Evolutionary conservation across 441 rosid species (phyloP), one percentile per base, ranked within the genome.

Genomic region (Dalechampia spathulata): DNA sequence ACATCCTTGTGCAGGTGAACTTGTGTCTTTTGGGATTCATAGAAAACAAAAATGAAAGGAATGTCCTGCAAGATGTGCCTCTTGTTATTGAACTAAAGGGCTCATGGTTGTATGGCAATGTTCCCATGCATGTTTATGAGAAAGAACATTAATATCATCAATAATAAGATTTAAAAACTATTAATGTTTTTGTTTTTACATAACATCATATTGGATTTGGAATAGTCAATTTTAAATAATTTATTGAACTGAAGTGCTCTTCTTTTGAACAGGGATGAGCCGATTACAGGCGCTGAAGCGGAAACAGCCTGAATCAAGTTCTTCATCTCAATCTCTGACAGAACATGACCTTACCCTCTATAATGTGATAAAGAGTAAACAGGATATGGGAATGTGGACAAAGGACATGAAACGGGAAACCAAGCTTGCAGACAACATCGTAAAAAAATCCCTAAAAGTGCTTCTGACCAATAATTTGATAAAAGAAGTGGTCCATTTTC

Each of bases 401-500:
- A 34, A 25, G 19, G 86, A 83, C 44, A 23, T 87, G 63, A 80
- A 64, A 62, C 39, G 10, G 16, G 86, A 67, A 25, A 73, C 78
- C 5, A 69, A 64, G 0, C 70, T 87, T 36, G 71, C 59, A 0
- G 76, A 66, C 49, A 37, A 55, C 7, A 20, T 63, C 16, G 62
- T 83, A n/a, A 58, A 42, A 17, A 77, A 82, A 57, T 52, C 77
- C 22, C 55, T 81, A 14, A 54, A 71, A 67, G 65, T 74, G 12
- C 96, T 87, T 20, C 65, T 46, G 44, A 44, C 66, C 36, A 80
- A 66, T 61, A 61, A 61, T 14, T 55, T 80, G 69, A 82, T 90
- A 65, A 87, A 86, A 67, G 87, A 77, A 38, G 82, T 83, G 19
- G 72, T 63, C 16, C 80, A 74, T 73, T 72, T 82, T 58, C 82